Base-by-base conservation (phyloP, 2,329 filamentous ascomycete species). In the Penicillium digitatum region DNA sequence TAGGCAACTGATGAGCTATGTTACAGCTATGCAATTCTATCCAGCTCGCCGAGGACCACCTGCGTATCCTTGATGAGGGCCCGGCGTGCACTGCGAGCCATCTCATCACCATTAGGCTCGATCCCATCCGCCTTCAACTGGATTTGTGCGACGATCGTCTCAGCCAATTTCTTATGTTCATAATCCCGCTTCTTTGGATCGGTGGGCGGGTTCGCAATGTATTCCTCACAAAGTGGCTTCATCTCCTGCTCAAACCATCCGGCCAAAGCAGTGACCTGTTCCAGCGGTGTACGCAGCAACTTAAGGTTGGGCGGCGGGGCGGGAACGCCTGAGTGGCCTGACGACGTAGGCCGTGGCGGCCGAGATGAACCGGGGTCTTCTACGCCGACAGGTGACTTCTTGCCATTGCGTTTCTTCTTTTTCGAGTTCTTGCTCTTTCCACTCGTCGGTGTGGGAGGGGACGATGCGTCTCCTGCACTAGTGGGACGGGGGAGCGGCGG, bases 51-150 rank as follows among this genome's bases (percentile, higher is more conserved):
- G 48, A 78, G 64, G n/a, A 67, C 60, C 18, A 59, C 63, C 60
- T 79, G 74, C 10, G 74, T 71, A 55, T 78, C 74, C 49, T 68
- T 72, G 39, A 79, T 72, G 35, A 79, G 63, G 7, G 68, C 70
- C 55, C 70, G 76, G 61, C 69, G 70, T 60, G 86, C 83, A 40
- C 78, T 69, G 9, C 78, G 74, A 48, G 81, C 69, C 6, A 86
- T 79, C 57, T 85, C 82, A 6, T 80, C 71, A 70, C 88, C 85
- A 64, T 95, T 89, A 3, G 78, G 76, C 61, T 94, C 87, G 12
- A 96, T 76, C 7, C 88, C 83, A 64, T 92, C 87, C 5, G 95
- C 72, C 80, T 77, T 77, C 54, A 79, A 55, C 45, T 77, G 64
- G 16, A 78, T 66, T 60, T 78, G 74, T 18, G 68, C 64, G 62